Percentiles rank a stretch among this genome's conserved stretches.
These are phyloP conservation scores for Mortierella sp. DNA, from an alignment of 371 early-diverging fungal species.

Conservation along the genomic window DNA sequence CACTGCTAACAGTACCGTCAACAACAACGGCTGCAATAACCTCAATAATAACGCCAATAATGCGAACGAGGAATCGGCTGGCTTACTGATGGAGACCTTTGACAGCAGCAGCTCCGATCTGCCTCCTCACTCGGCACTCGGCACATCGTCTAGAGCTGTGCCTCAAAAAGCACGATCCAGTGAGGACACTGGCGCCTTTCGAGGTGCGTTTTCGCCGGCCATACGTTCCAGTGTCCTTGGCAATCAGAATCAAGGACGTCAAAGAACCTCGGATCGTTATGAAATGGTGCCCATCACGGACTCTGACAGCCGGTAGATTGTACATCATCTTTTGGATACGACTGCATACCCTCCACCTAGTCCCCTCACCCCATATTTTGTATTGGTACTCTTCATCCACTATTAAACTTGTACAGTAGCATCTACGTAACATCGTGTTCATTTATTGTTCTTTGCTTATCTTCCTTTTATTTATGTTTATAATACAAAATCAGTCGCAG, in stretches of 20 bases:
- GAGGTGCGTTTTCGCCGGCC: slow-evolving; percentile 19
- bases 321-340: slow-evolving; percentile 4
- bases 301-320: slow-evolving; percentile 8
- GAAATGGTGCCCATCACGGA: slow-evolving; percentile 26
- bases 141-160: slow-evolving; percentile 11
- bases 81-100: slow-evolving; percentile 40
- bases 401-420: no score
- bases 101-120: slow-evolving; percentile 3
- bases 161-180: slow-evolving; percentile 42
- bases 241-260: slow-evolving; percentile 32
- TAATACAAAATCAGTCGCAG: no score
- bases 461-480: no score
- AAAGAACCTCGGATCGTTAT: slow-evolving; percentile 49
- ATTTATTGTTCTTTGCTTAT: no score
- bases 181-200: slow-evolving; percentile 17
- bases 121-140: not conserved
- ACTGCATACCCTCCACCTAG: not conserved
- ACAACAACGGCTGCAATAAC: slow-evolving; percentile 6
- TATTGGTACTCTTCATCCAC: not conserved
- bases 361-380: not conserved
- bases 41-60: slow-evolving; percentile 6
- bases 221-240: slow-evolving; percentile 35
- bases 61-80: slow-evolving; percentile 30
- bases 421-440: no score
- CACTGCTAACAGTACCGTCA: slow-evolving; percentile 2